phyloP scores from a whole-genome alignment of 306 rosid species.

The Castanea mollissima region DNA sequence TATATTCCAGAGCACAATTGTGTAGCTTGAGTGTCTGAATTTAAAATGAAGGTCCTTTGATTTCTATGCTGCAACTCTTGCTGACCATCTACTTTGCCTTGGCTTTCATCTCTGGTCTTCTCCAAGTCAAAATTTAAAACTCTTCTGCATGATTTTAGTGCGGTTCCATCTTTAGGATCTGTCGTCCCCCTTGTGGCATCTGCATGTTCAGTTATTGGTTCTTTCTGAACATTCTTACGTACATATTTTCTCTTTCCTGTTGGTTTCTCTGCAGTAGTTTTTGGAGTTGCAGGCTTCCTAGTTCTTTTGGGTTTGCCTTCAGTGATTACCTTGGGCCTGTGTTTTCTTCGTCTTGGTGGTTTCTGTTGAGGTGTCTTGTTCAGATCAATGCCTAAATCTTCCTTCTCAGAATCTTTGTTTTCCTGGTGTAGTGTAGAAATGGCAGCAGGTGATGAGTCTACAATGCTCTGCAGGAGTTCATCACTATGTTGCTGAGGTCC shows the following conservation, averaged over 20 bases:
- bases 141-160: constrained; percentile 57
- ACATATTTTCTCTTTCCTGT: constrained; percentile 64
- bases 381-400: constrained; percentile 50
- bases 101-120: constrained; percentile 34
- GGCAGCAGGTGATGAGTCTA: constrained; percentile 59
- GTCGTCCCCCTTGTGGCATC: constrained; percentile 27
- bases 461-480: constrained; percentile 59
- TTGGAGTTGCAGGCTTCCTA: constrained; percentile 43
- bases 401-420: constrained; percentile 34
- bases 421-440: constrained; percentile 34
- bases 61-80: constrained; percentile 37
- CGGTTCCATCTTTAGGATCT: constrained; percentile 24
- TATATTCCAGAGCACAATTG: constrained; percentile 28
- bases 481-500: constrained; percentile 38
- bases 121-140: constrained; percentile 60
- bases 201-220: constrained; percentile 39
- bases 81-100: constrained; percentile 30
- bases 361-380: constrained; percentile 76
- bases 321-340: constrained; percentile 83
- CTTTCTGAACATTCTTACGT: constrained; percentile 39
- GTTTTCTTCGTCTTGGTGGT: constrained; percentile 65
- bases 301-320: constrained; percentile 66
- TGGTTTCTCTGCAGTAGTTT: constrained; percentile 38
- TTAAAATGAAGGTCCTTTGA: constrained; percentile 19
- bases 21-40: constrained; percentile 28